A percentile compares a stretch with the other conserved stretches of the same genome.
Evolutionary conservation across 192 early-diverging fungal species (phyloP).

Genomic region (Pilobolus umbonatus): DNA sequence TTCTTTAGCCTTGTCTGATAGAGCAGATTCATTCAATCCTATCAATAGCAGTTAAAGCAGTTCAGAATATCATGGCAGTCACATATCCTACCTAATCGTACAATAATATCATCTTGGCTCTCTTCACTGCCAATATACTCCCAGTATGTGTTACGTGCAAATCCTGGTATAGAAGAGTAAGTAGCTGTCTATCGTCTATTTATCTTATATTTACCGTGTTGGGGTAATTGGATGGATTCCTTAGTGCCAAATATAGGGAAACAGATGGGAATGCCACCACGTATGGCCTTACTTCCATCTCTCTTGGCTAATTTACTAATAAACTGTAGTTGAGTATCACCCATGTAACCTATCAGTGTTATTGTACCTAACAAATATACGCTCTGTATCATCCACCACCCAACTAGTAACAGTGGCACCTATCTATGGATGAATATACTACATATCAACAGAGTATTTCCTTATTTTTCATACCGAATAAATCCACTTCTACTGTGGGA

Average conservation of each 20-base stretch:
- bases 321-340: too few relatives aligned
- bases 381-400: slow-evolving; percentile 68
- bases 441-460: neutral
- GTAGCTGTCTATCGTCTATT: neutral
- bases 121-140: slow-evolving; percentile 42
- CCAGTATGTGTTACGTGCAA: slow-evolving; percentile 57
- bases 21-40: slow-evolving; percentile 52
- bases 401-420: slow-evolving; percentile 94
- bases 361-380: slow-evolving; percentile 77
- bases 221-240: slow-evolving; percentile 53
- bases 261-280: slow-evolving; percentile 76
- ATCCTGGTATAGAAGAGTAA: slow-evolving; percentile 19
- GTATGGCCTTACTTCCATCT: slow-evolving; percentile 90
- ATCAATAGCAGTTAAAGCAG: neutral
- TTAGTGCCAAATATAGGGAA: slow-evolving; percentile 79
- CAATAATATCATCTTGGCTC: slow-evolving; percentile 46
- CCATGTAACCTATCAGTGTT: neutral
- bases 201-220: slow-evolving; percentile 51
- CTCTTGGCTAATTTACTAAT: slow-evolving; percentile 71
- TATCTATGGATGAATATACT: slow-evolving; percentile 6
- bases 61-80: neutral
- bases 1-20: slow-evolving; percentile 48
- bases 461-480: slow-evolving; percentile 20
- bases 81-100: slow-evolving; percentile 44
- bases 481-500: slow-evolving; percentile 18